Base-by-base conservation (phyloP, 1,284 basidiomycete genomes). In the Leccinum fuscescens region DNA sequence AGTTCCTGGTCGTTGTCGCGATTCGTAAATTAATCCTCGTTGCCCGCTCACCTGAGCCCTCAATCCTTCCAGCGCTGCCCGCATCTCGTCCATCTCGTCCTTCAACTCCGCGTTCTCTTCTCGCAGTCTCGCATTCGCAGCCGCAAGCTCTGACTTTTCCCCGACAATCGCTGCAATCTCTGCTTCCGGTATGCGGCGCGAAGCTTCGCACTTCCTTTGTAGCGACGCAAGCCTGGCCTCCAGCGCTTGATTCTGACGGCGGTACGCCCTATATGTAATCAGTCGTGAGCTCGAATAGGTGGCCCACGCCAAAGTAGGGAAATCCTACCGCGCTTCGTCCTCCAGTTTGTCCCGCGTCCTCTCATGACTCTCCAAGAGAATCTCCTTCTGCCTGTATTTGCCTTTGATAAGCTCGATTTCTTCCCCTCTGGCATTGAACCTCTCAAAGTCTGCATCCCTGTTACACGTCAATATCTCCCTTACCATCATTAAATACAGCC, bases 361-460 rank as follows among this genome's bases (percentile, higher is more conserved):
- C 66, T 86, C 80, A 62, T 83, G 80, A 56, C 80, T 83, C 50
- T 86, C 80, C 4, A 90, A 67, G 2, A 81, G 80, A 59, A 89
- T 71, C 65, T 86, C 79, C 82, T 89, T 84, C 68, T 88, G 84
- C 66, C 81, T 81, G 67, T 82, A 84, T 62, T 80, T 78, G 66
- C 78, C 82, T 48, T 80, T 79, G 74, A 89, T 78, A 0, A 76
- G 66, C 48, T 81, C 76, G 5, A 91, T 78, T 62, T 86, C 78
- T 54, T 85, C 81, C 42, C 80, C 84, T 55, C 86, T 82, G 37
- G 83, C 80, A 59, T 87, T 88, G 65, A 89, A 86, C 65, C 81
- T 86, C 55, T 80, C 78, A 62, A 91, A 87, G 68, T 93, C 91
- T 17, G 78, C 77, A 63, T 90, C 87, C 86, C 91, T 93, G 65